Base-by-base conservation (phyloP, 306 rosid genomes). In the Castanea crenata region DNA sequence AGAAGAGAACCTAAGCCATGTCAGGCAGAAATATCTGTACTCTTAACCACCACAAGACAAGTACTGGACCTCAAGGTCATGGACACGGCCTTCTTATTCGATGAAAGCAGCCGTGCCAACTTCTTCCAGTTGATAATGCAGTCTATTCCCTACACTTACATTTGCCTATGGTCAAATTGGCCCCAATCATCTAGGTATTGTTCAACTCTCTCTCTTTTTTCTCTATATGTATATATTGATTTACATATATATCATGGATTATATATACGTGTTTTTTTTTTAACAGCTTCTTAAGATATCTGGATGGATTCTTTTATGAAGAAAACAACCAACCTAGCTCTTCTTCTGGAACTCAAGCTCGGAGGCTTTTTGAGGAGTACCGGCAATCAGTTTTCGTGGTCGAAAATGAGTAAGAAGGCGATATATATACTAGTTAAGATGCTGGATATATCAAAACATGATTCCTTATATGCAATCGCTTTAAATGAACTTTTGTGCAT, bases 291-390 rank as follows among this genome's bases (percentile, higher is more conserved):
- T 88, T 94, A 80, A 14, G 57, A 35, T 88, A 78, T 83, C 68
- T 87, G 74, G 97, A 94, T 81, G 98, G 97, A n/a, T 67, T 89
- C 67, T 91, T 83, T 64, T 75, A 85, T 49, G 91, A 85, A 31
- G 78, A 83, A n/a, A 82, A 21, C 78, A 34, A 21, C 57, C 94
- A 87, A 75, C 63, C 92, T 19, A 82, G 89, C 83, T 85, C 97
- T 55, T 91, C 94, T 63, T 84, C 87, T 41, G 90, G 73, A 4
- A 77, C 80, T 80, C 58, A 62, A 18, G 90, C 90, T 44, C 89
- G 80, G 78, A 67, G 77, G 73, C 93, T 91, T 76, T 92, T 94
- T 55, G 69, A 76, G 4, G 88, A 88, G 70, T 88, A 86, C 27
- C 44, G 46, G 63, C 79, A n/a, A 20, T 80, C 89, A 54, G 20